phyloP scores from a whole-genome alignment of 306 rosid species.

The Cicer arietinum region DNA sequence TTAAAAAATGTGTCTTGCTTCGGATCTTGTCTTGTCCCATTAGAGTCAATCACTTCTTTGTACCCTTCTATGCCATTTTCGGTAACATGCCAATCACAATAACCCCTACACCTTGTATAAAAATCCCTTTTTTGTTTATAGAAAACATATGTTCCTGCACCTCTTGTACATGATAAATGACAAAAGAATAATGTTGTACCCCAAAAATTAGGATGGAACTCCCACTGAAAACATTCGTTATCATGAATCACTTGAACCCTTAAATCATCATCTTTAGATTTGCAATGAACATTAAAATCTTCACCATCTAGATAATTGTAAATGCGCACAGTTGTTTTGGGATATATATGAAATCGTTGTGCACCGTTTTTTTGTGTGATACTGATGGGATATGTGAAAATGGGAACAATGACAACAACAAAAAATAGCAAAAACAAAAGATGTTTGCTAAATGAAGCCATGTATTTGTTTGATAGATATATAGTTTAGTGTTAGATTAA shows the following conservation, averaged over 20 bases:
- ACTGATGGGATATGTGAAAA: background rate
- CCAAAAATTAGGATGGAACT: background rate
- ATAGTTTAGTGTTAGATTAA: background rate
- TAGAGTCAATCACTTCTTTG: background rate
- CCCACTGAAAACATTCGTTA: background rate
- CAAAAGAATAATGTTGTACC: conserved; percentile 30
- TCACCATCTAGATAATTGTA: background rate
- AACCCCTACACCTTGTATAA: background rate
- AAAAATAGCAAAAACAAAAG: background rate
- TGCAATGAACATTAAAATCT: conserved; percentile 12
- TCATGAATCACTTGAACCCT: background rate
- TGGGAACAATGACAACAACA: background rate
- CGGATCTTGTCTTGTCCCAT: background rate
- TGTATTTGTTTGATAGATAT: background rate
- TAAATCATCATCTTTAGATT: conserved; percentile 29
- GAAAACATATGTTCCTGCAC: background rate
- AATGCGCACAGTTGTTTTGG: background rate
- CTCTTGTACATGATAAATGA: conserved; percentile 4
- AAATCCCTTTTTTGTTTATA: background rate
- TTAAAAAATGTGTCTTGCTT: background rate
- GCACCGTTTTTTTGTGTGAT: background rate
- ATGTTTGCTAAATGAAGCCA: conserved; percentile 17
- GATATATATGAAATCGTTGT: background rate
- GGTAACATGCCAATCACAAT: conserved; percentile 28
- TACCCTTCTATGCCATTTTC: conserved; percentile 29